phyloP scores from a whole-genome alignment of 2,329 filamentous ascomycete species.

The Hymenoscyphus scutula region DNA sequence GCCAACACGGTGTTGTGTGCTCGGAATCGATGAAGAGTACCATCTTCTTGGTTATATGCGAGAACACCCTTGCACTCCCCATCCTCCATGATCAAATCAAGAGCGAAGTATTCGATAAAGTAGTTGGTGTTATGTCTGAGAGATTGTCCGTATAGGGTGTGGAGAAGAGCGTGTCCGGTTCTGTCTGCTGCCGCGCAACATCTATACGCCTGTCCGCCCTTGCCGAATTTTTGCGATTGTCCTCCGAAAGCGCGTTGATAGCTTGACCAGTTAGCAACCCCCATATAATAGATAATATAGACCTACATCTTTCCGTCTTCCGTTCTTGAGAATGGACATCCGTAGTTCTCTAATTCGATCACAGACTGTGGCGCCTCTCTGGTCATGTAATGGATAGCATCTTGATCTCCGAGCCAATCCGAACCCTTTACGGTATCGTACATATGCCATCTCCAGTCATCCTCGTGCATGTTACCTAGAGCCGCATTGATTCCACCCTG shows the following conservation, averaged over 20 bases:
- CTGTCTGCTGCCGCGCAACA: conserved; percentile 78
- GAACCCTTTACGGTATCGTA: conserved; percentile 98
- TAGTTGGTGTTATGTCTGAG: conserved; percentile 98
- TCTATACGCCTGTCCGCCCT: conserved; percentile 97
- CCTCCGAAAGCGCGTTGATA: conserved; percentile 99
- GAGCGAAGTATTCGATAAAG: conserved; percentile 98
- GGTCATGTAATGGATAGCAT: conserved; percentile 99
- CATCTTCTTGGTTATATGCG: conserved; percentile 98
- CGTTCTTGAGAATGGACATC: conserved; percentile 93
- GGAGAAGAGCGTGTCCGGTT: conserved; percentile 94
- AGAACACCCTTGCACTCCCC: conserved; percentile 95
- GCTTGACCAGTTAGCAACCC: conserved; percentile 43
- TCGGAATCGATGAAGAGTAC: conserved; percentile 94
- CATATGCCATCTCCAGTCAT: conserved; percentile 99
- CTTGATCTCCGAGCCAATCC: conserved; percentile 96
- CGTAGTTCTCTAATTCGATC: conserved; percentile 95
- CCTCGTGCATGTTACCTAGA: conserved; percentile 93
- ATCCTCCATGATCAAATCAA: conserved; percentile 96
- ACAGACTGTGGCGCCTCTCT: conserved; percentile 88
- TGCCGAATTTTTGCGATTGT: conserved; percentile 90
- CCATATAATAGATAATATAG: neutral
- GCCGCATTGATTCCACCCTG: conserved; percentile 86
- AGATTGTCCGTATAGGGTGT: conserved; percentile 98
- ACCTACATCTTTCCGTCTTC: conserved; percentile 90
- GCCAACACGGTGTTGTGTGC: conserved; percentile 96